Evolutionary conservation across 129 eudicot species (phyloP).

Genomic region (Mikania micrantha): DNA sequence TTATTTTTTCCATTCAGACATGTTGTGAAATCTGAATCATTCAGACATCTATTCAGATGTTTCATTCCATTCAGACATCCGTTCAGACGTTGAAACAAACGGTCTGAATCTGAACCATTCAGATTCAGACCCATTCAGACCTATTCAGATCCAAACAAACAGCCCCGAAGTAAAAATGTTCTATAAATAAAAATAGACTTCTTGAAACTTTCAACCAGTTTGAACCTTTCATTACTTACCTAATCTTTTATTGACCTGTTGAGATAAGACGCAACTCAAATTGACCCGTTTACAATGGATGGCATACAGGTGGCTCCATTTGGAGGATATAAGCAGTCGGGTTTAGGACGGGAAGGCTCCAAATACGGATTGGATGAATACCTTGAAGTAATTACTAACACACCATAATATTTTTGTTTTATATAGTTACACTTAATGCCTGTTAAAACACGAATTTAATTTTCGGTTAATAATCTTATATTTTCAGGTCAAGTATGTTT

Average conservation of each 20-base stretch:
- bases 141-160: no score
- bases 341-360: slow-evolving; percentile 96
- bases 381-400: slow-evolving; percentile 54
- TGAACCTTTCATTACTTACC: neutral
- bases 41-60: no score
- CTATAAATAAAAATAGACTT: no score
- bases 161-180: no score
- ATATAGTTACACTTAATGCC: neutral
- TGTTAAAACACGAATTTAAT: no score
- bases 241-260: neutral
- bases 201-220: no score
- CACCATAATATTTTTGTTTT: neutral
- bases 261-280: neutral
- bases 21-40: no score
- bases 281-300: neutral
- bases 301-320: slow-evolving; percentile 80
- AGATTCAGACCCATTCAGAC: no score
- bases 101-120: no score
- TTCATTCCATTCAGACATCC: no score
- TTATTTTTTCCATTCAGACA: no score
- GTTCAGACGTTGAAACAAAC: no score
- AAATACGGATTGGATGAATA: slow-evolving; percentile 86
- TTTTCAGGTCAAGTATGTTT: slow-evolving; percentile 78
- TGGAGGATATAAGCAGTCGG: slow-evolving; percentile 94
- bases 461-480: neutral